phyloP scores from a whole-genome alignment of 768 basidiomycete species.

The Gymnopilus junonius region DNA sequence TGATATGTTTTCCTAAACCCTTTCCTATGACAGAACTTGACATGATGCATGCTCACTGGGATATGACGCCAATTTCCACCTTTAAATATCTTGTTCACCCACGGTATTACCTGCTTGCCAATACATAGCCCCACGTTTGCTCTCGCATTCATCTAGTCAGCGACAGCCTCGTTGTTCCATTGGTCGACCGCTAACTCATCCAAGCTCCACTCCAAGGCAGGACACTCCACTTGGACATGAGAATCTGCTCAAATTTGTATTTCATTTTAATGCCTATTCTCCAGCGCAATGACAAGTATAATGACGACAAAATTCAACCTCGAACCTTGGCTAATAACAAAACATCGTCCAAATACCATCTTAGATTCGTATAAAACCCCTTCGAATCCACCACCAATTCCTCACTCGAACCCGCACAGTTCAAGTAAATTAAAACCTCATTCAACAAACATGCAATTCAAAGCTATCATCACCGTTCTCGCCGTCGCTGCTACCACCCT shows the following conservation, averaged over 20 bases:
- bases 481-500: constrained; percentile 12
- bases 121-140: not conserved
- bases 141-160: not conserved
- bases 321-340: not conserved
- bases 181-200: not conserved
- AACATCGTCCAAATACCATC: not conserved
- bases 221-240: not conserved
- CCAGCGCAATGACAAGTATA: not conserved
- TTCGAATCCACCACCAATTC: not conserved
- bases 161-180: not conserved
- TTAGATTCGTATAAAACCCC: not conserved
- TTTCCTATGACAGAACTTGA: not conserved
- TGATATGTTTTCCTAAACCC: not conserved
- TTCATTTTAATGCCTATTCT: not conserved
- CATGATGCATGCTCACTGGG: not conserved
- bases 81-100: not conserved
- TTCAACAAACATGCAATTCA: constrained; percentile 20
- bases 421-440: not conserved
- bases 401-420: constrained; percentile 8
- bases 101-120: not conserved
- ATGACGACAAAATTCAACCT: not conserved
- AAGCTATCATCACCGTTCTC: constrained; percentile 10
- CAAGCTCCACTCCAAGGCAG: not conserved
- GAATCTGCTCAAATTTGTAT: not conserved
- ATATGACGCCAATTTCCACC: not conserved